Evolutionary conservation across 768 basidiomycete genomes (phyloP).

Genomic region (Botryobasidium botryosum): DNA sequence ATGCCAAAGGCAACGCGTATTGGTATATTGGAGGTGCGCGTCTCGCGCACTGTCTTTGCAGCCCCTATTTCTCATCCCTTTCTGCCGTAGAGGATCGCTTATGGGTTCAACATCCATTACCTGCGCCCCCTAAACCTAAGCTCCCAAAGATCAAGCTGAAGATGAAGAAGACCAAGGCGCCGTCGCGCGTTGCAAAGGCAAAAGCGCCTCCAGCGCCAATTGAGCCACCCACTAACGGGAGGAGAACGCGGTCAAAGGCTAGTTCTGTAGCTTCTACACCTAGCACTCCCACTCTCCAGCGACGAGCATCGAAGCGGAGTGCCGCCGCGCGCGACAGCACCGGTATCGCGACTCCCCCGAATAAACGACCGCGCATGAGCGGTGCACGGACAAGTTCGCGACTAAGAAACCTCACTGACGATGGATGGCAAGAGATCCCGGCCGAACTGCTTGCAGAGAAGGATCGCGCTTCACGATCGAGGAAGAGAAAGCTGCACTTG

Average conservation of each 20-base stretch:
- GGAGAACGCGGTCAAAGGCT: too few species aligned
- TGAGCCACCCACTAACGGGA: too few species aligned
- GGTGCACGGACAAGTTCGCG: not conserved
- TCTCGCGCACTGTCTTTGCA: not conserved
- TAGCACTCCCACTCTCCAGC: not conserved
- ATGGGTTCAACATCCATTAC: constrained; percentile 9
- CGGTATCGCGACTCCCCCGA: not conserved
- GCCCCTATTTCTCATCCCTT: too few species aligned
- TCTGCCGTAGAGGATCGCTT: constrained; percentile 4
- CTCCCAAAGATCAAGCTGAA: not conserved
- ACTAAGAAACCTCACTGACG: too few species aligned
- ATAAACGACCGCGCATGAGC: not conserved
- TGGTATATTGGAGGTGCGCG: constrained; percentile 10
- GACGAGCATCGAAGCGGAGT: constrained; percentile 2
- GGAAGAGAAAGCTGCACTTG: not conserved
- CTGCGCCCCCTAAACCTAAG: constrained; percentile 2
- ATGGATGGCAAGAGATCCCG: too few species aligned
- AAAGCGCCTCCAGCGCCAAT: constrained; percentile 1
- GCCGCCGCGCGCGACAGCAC: not conserved
- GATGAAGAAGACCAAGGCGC: not conserved
- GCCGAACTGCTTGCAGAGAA: not conserved
- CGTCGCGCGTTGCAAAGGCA: constrained; percentile 1
- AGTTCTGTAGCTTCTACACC: too few species aligned
- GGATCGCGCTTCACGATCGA: not conserved
- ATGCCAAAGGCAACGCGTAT: constrained; percentile 9